phyloP scores from a whole-genome alignment of 129 eudicot species.

The Gnaphalium uliginosum region DNA sequence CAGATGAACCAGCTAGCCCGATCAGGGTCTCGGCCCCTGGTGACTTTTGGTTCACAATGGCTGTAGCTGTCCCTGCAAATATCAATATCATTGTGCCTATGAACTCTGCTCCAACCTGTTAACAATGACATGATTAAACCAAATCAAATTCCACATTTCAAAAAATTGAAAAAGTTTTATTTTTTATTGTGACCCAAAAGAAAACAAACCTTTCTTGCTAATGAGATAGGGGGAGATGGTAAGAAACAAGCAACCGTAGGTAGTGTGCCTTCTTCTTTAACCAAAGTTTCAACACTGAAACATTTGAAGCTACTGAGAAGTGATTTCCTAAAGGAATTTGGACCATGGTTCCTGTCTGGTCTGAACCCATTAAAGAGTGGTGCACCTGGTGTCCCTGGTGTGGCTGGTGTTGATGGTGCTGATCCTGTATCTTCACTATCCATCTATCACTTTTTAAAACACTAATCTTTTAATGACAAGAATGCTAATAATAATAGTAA shows the following conservation, averaged over 20 bases:
- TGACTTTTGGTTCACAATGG: conserved; percentile 88
- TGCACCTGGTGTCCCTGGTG: conserved; percentile 93
- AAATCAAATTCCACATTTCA: neutral
- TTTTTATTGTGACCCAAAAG: neutral
- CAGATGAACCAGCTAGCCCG: conserved; percentile 76
- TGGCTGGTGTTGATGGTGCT: conserved; percentile 81
- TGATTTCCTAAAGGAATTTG: conserved; percentile 43
- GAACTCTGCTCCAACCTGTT: conserved; percentile 94
- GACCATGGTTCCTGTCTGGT: conserved; percentile 40
- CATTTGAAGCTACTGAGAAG: conserved; percentile 74
- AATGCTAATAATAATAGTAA: neutral
- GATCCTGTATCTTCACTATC: conserved; percentile 66
- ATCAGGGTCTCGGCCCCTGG: conserved; percentile 76
- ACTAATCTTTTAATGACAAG: neutral
- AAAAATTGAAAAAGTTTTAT: neutral
- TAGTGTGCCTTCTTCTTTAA: conserved; percentile 65
- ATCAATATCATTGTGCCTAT: conserved; percentile 85
- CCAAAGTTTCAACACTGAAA: conserved; percentile 71
- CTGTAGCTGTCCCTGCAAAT: conserved; percentile 85
- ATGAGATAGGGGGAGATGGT: conserved; percentile 83
- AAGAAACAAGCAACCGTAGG: conserved; percentile 78
- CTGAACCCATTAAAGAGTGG: conserved; percentile 77
- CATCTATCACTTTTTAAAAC: conserved; percentile 36
- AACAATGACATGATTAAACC: conserved; percentile 12
- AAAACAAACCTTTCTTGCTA: conserved; percentile 71